Conservation (phyloP, 176 grass and related monocot genomes). For the Bolboschoenus planiculmis region DNA sequence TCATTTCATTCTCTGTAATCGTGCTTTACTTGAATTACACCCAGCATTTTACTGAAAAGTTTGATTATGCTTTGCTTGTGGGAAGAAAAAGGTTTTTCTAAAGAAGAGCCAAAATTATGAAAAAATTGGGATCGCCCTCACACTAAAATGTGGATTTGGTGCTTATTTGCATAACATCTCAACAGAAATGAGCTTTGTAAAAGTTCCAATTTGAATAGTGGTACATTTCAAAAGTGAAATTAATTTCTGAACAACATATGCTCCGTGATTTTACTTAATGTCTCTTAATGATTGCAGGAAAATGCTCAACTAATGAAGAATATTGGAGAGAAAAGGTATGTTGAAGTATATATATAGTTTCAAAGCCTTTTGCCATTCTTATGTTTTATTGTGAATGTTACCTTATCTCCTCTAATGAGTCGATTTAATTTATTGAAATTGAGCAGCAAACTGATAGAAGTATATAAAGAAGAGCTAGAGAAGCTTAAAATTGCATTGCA, state of each 20-base stretch:
- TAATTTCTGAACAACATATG: not conserved
- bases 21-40: not conserved
- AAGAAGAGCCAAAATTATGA: not conserved
- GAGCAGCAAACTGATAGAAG: conserved; percentile 42
- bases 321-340: not conserved
- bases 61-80: not conserved
- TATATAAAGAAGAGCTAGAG: conserved; percentile 31
- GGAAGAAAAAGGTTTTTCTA: not conserved
- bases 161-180: no score
- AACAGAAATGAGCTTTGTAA: no score
- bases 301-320: not conserved
- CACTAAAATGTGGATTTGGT: not conserved
- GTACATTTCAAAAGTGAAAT: not conserved
- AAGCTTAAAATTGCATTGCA: conserved; percentile 41
- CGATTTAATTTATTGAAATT: not conserved
- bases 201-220: not conserved
- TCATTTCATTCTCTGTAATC: not conserved
- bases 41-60: not conserved
- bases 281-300: conserved; percentile 2
- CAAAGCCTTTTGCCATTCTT: not conserved
- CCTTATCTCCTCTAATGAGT: not conserved
- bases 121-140: not conserved
- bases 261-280: not conserved
- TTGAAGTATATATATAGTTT: not conserved
- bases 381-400: not conserved